Percentiles rank a stretch among this genome's conserved stretches.
Conservation (phyloP, 2,329 filamentous ascomycete genomes). For the Blumeria hordei region DNA sequence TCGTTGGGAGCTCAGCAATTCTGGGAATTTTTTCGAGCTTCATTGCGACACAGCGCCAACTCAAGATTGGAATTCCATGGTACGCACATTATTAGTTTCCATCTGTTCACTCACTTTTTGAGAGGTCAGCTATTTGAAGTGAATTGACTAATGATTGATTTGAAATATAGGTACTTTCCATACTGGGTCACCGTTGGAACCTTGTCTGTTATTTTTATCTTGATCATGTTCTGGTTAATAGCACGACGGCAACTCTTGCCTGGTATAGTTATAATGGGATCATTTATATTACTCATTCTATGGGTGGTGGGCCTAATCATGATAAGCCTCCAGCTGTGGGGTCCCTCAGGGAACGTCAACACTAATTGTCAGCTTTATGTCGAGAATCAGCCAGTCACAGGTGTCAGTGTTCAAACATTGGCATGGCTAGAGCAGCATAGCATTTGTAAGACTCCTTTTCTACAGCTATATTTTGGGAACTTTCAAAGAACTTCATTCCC, state of each 20-base stretch:
- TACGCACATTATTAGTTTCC: constrained; percentile 15
- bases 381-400: constrained; percentile 24
- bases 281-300: constrained; percentile 41
- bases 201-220: constrained; percentile 41
- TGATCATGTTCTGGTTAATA: constrained; percentile 37
- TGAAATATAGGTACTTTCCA: constrained; percentile 32
- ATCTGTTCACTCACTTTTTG: neutral
- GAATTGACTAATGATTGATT: neutral
- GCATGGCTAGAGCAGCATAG: constrained; percentile 39
- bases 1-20: constrained; percentile 31
- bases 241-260: constrained; percentile 33
- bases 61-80: constrained; percentile 34
- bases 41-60: constrained; percentile 29
- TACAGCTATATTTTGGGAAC: constrained; percentile 5
- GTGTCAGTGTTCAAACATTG: constrained; percentile 28
- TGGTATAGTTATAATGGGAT: constrained; percentile 40
- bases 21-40: constrained; percentile 38
- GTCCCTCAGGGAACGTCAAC: constrained; percentile 31
- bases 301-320: constrained; percentile 43
- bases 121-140: neutral
- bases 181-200: constrained; percentile 35
- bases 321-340: constrained; percentile 37
- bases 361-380: constrained; percentile 34
- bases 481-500: neutral
- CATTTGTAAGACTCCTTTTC: constrained; percentile 26